Percentiles rank a stretch among this genome's conserved stretches.
Evolutionary conservation across 257 asterid genomes (phyloP).

Genomic region (Solanum boliviense): DNA sequence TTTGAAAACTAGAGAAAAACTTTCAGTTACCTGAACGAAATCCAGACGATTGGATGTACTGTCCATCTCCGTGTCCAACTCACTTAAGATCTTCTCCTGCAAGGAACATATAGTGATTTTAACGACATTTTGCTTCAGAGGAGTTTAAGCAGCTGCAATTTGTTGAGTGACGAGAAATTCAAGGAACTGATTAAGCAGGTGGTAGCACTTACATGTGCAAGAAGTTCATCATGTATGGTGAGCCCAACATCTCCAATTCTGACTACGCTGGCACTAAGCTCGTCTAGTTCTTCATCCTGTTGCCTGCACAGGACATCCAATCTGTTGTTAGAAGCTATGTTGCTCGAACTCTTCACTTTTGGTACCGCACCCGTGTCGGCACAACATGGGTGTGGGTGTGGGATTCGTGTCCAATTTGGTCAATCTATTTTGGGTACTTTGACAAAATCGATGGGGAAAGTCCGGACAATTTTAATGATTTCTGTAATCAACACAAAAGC

Average conservation of each 20-base stretch:
- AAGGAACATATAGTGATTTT: neutral
- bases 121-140: neutral
- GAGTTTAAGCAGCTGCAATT: neutral
- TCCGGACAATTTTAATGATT: neutral
- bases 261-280: constrained; percentile 78
- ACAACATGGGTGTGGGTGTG: neutral
- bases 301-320: constrained; percentile 31
- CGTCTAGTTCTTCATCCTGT: constrained; percentile 76
- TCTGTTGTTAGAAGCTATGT: neutral
- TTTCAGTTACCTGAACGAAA: constrained; percentile 70
- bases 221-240: constrained; percentile 95
- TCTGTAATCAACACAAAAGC: neutral
- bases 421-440: neutral
- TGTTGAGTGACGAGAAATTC: neutral
- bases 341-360: neutral
- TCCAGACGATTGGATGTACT: constrained; percentile 94
- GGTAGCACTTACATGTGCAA: constrained; percentile 45
- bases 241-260: constrained; percentile 96
- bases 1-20: neutral
- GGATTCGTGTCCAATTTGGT: neutral
- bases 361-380: neutral
- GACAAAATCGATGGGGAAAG: neutral
- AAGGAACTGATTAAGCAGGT: neutral
- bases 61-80: constrained; percentile 87
- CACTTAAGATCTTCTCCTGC: constrained; percentile 83